These are phyloP conservation scores for Pleurotus sapidus DNA, from an alignment of 768 basidiomycete species.

Conservation along the genomic window DNA sequence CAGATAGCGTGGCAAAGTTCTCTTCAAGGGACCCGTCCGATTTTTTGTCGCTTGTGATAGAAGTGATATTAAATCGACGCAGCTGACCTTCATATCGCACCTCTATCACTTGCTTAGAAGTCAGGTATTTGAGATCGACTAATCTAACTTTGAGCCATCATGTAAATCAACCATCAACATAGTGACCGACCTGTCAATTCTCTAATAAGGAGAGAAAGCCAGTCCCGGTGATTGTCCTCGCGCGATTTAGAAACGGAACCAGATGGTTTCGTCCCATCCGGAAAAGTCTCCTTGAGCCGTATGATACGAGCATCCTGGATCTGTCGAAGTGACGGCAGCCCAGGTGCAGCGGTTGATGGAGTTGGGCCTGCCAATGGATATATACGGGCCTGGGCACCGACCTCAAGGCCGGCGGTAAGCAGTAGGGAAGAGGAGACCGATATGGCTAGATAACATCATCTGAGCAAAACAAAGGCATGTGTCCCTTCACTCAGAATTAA, in stretches of 20 bases:
- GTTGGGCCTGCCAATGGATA: slow-evolving; percentile 41
- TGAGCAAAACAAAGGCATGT: slow-evolving; percentile 13
- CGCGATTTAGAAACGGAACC: slow-evolving; percentile 15
- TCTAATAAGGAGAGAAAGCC: slow-evolving; percentile 64
- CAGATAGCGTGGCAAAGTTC: slow-evolving; percentile 41
- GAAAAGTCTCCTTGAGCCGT: slow-evolving; percentile 46
- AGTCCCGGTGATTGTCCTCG: slow-evolving; percentile 47
- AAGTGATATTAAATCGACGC: slow-evolving; percentile 56
- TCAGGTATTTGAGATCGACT: slow-evolving; percentile 77
- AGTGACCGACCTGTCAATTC: slow-evolving; percentile 61
- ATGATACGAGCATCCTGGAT: slow-evolving; percentile 51
- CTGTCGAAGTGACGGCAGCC: slow-evolving; percentile 48
- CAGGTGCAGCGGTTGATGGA: slow-evolving; percentile 33
- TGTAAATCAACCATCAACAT: slow-evolving; percentile 9
- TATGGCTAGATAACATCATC: slow-evolving; percentile 39
- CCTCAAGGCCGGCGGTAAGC: slow-evolving; percentile 56
- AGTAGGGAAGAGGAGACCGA: slow-evolving; percentile 53
- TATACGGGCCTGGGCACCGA: slow-evolving; percentile 47
- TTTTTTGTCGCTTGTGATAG: slow-evolving; percentile 27
- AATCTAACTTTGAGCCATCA: slow-evolving; percentile 10
- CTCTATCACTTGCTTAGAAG: slow-evolving; percentile 56
- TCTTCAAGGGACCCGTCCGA: slow-evolving; percentile 25
- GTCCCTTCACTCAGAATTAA: slow-evolving; percentile 14
- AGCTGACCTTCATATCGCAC: slow-evolving; percentile 58
- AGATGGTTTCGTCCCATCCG: slow-evolving; percentile 9